These are phyloP conservation scores for Auxenochlorella pyrenoidosa DNA, from an alignment of 139 green algal genomes.

Conservation along the genomic window DNA sequence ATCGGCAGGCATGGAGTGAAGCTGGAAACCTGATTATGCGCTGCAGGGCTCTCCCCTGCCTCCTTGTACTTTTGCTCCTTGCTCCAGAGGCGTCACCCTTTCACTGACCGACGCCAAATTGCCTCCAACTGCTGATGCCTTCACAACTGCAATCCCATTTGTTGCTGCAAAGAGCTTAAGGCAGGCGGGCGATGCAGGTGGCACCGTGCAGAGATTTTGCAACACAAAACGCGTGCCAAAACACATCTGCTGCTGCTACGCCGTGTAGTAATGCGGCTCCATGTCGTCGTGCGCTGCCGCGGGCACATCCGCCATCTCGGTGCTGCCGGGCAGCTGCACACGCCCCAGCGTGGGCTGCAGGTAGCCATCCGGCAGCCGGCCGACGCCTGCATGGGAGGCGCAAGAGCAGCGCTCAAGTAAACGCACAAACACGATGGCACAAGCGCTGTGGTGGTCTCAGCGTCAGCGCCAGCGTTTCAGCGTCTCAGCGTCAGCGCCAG, in stretches of 20 bases:
- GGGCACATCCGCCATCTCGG: neutral
- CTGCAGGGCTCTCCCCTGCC: neutral
- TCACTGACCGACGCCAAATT: neutral
- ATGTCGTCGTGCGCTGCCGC: neutral
- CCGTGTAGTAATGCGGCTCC: neutral
- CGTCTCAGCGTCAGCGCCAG: neutral
- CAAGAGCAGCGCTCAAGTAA: neutral
- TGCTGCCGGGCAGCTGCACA: slow-evolving; percentile 1
- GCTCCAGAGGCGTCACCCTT: too few species aligned
- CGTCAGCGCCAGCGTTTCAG: too few species aligned
- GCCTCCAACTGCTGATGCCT: neutral
- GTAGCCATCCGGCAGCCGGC: slow-evolving; percentile 39
- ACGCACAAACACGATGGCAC: too few species aligned
- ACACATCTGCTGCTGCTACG: neutral
- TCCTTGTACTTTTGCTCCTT: neutral
- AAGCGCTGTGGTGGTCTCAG: too few species aligned
- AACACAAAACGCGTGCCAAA: neutral
- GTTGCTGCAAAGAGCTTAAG: neutral
- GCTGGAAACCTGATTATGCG: neutral
- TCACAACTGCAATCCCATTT: neutral
- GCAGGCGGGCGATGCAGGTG: neutral
- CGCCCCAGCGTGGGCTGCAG: neutral
- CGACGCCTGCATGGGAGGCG: neutral
- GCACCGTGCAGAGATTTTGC: neutral
- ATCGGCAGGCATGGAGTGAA: neutral